Percentiles rank a stretch among this genome's conserved stretches.
phyloP scores from a whole-genome alignment of 345 rosid genomes.

The Populus simonii region DNA sequence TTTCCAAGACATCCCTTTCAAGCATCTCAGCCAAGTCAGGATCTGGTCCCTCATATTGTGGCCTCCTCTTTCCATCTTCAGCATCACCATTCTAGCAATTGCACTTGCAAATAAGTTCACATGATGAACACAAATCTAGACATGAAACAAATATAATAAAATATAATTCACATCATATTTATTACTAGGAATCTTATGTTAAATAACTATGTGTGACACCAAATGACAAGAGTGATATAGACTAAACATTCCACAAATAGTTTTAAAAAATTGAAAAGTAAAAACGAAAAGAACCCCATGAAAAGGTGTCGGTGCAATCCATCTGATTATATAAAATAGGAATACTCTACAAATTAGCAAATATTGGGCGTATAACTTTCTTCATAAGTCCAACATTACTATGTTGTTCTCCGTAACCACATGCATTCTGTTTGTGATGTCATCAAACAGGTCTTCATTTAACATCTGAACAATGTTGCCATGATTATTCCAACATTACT shows the following conservation, averaged over 20 bases:
- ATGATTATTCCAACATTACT: too few relatives aligned
- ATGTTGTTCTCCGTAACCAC: too few relatives aligned
- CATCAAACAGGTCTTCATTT: too few relatives aligned
- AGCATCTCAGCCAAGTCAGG: constrained; percentile 96
- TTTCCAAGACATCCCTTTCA: constrained; percentile 98
- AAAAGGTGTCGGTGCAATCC: not conserved
- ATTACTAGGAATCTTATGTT: not conserved
- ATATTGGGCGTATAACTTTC: not conserved
- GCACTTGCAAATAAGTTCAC: constrained; percentile 18
- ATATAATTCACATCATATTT: not conserved
- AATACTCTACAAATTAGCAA: not conserved
- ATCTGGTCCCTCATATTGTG: constrained; percentile 96
- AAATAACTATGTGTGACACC: not conserved
- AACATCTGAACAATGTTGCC: too few relatives aligned
- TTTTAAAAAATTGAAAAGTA: not conserved
- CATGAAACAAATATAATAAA: not conserved
- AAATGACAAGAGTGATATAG: not conserved
- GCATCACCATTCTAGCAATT: constrained; percentile 74
- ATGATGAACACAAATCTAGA: constrained; percentile 6
- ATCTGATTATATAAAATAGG: not conserved
- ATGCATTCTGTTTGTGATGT: too few relatives aligned
- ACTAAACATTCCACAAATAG: not conserved
- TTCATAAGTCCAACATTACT: not conserved
- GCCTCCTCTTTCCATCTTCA: constrained; percentile 88
- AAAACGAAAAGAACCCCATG: not conserved